Evolutionary conservation across 2,329 filamentous ascomycete genomes (phyloP).

Genomic region (Cladosporium halotolerans): DNA sequence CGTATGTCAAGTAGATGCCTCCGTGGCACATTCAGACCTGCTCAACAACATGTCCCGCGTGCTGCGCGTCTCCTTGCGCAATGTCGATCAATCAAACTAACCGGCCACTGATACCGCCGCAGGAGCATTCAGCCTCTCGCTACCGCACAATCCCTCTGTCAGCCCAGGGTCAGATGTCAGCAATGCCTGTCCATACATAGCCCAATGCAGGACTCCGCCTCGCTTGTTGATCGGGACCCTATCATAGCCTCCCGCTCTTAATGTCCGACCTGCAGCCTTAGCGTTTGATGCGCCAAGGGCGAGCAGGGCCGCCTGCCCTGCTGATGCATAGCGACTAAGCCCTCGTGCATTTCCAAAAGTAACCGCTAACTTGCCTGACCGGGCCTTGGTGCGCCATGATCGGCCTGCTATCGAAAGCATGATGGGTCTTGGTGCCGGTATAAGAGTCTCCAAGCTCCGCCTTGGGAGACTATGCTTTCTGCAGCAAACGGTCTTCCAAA

Average conservation of each 20-base stretch:
- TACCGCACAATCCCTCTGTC: neutral
- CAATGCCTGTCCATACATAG: neutral
- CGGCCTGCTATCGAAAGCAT: neutral
- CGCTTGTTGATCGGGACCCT: neutral
- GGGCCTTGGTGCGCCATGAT: neutral
- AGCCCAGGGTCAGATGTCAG: conserved; percentile 4
- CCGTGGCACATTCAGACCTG: too few species aligned
- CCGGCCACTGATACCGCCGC: too few species aligned
- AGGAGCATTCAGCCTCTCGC: too few species aligned
- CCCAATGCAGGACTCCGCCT: conserved; percentile 3
- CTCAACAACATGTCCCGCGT: too few species aligned
- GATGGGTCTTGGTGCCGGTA: neutral
- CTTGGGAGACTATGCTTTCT: neutral
- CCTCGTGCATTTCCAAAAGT: conserved; percentile 6
- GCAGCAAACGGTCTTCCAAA: conserved; percentile 1
- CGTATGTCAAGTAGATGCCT: too few species aligned
- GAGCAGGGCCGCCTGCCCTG: neutral
- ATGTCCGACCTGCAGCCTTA: conserved; percentile 2
- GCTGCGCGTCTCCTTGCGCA: too few species aligned
- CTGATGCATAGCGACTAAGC: conserved; percentile 5
- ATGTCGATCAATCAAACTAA: too few species aligned
- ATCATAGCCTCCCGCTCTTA: neutral
- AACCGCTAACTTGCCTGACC: neutral
- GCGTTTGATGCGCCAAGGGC: conserved; percentile 2
- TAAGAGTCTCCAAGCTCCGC: conserved; percentile 7